Evolutionary conservation across 495 filamentous ascomycete species (phyloP), one percentile per base, ranked within the genome.

Genomic region (Tuber magnatum): DNA sequence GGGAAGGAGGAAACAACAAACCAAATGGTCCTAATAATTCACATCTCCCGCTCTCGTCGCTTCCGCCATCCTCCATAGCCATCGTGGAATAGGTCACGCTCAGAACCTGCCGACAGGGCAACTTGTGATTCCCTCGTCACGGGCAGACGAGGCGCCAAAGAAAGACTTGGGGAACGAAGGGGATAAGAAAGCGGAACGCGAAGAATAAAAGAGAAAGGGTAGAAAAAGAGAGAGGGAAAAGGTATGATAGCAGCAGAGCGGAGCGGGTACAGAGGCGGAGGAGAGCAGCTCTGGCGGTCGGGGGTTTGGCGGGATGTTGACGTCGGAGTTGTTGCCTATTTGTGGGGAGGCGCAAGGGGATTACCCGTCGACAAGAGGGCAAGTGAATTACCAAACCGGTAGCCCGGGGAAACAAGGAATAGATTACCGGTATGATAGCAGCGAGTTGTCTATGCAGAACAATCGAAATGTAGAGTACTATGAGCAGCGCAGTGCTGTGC

Each of bases 1-100:
- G 28, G 4, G 1, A 65, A 14, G n/a, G 28, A 75, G 48, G n/a
- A 43, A 24, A 28, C 24, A 69, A 72, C 78, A 42, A 79, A 83
- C 81, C 81, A 51, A 83, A 83, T 48, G 81, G 76, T 16, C 81
- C 81, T 43, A 83, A 61, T 28, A 83, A 71, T 71, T 83, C 81
- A 73, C 81, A 83, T 71, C 76, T 76, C 42, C 77, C 80, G 18
- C 69, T 75, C 48, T 74, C 77, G 28, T 80, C 82, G 40, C 81
- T 74, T 32, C 39, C 65, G 20, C 73, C 74, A 32, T 75, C 75
- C 71, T 74, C 77, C 73, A 78, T 80, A n/a, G 72, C 68, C 38
- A 79, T 74, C 48, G 71, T 39, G 71, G 79, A 46, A 42, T 70
- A 72, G 75, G 78, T 81, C 32, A 75, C 70, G 71, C 80, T 81